Base-by-base conservation (phyloP, 164 flowering plant species). In the Taxillus chinensis region DNA sequence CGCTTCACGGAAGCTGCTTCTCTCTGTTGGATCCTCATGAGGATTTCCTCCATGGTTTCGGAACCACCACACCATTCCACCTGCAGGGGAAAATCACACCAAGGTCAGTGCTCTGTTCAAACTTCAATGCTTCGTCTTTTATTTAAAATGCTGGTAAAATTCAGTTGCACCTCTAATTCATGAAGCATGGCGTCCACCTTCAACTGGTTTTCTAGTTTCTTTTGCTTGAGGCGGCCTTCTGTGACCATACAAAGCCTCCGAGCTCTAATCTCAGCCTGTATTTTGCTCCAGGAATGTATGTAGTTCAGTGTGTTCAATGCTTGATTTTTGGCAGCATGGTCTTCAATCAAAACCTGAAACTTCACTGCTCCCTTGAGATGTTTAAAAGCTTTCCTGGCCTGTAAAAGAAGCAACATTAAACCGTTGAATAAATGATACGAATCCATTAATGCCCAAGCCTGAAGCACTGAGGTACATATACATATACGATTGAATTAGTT, bases 41-140 rank as follows among this genome's bases (percentile, higher is more conserved):
- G 68, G 42, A 75, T 75, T 53, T 71, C 78, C 63, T 75, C 78
- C 78, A 68, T 75, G 41, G 78, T 75, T 48, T 72, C 78, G 5
- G 75, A 63, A 7, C 74, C 75, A 12, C 75, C 70, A 37, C 70
- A 66, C 78, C 78, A 75, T 49, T 75, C 78, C 41, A 69, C 70
- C 78, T 75, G 62, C n/a, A 6, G 45, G 8, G 39, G n/a, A 38
- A 14, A 49, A 10, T 27, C 27, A 27, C 27, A 27, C 27, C 27
- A 27, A 27, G 27, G 27, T 27, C 27, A 27, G 27, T 27, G 27
- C 27, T 27, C 27, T 27, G 27, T 27, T 27, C 27, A 27, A 27
- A 27, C 27, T 27, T 27, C 27, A 27, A 27, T 27, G 27, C 27
- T 27, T 27, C 27, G 27, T 27, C 27, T 27, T 27, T 27, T 27